These are phyloP conservation scores for Apiospora phragmitis DNA, from an alignment of 2,329 filamentous ascomycete genomes.

Conservation along the genomic window DNA sequence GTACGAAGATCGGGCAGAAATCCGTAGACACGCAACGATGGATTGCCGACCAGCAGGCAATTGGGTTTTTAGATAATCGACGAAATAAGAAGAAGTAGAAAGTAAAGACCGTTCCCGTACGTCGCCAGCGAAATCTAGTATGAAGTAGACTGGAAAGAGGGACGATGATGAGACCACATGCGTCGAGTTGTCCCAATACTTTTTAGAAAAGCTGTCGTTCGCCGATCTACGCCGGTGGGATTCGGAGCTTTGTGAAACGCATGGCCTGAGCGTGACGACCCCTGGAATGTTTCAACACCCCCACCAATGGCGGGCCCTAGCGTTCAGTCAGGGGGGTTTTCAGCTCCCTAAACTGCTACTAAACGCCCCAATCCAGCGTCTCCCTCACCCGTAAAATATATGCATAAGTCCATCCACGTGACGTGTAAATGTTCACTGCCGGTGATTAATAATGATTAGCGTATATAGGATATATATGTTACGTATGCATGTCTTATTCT, in stretches of 20 bases:
- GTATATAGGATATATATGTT: not conserved
- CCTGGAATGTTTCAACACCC: conserved; percentile 1
- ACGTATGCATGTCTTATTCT: not conserved
- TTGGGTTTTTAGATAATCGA: not conserved
- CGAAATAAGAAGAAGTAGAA: not conserved
- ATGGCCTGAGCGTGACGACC: not conserved
- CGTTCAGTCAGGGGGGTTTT: not conserved
- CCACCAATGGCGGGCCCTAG: not conserved
- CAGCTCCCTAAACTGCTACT: not conserved
- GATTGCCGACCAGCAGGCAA: conserved; percentile 9
- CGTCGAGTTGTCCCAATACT: not conserved
- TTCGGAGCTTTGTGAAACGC: not conserved
- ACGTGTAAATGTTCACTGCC: not conserved
- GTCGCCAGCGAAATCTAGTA: conserved; percentile 4
- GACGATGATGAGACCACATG: conserved; percentile 6
- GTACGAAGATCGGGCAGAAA: not conserved
- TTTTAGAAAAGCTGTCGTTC: not conserved
- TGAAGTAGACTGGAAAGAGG: not conserved
- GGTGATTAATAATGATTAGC: not conserved
- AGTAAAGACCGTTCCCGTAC: not conserved
- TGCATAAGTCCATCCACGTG: not conserved
- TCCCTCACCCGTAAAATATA: not conserved
- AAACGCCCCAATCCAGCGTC: not conserved
- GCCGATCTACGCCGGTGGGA: not conserved
- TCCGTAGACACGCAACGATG: not conserved